Base-by-base conservation (phyloP, 1,139 yeast genomes). In the Geotrichum aggregatum region DNA sequence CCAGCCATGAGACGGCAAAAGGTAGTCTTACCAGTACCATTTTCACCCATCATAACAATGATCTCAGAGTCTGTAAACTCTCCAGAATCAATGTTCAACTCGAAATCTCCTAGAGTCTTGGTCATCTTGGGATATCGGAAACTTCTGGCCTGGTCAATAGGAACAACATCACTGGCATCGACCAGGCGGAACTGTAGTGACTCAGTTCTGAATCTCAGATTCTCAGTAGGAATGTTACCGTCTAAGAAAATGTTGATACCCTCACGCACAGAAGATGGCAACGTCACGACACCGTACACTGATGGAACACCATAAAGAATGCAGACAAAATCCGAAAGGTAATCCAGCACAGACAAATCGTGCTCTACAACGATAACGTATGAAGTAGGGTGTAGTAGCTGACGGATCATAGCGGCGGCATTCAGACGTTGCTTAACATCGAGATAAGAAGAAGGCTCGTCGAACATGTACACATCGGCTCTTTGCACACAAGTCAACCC, bases 1-100 rank as follows among this genome's bases (percentile, higher is more conserved):
- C 98, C 98, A 19, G 98, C 98, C 64, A 92, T 78, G 66, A 92
- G 76, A 70, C 85, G 87, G 79, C 97, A 91, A 76, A 92, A 84
- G 7, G 98, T 92, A 42, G 98, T 92, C 76, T 92, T 92, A 77
- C 98, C 98, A 22, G 98, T 92, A 76, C 98, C 98, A 71, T 92
- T 92, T 76, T 92, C 98, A 70, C 98, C 98, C 96, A 92, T 91
- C 97, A 92, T 88, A 56, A 92, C 98, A 67, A 92, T 79, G 64
- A 92, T 92, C 75, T 92, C 98, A 42, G 97, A 87, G 71, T 92
- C 95, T 56, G 95, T 85, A 73, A 91, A 92, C 57, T 86, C 92
- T 74, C 98, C 98, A 43, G 79, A 69, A 66, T 87, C 84, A 58
- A 94, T 84, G 57, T 72, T 75, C 69, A 92, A 78, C 66, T 80